phyloP scores from a whole-genome alignment of 2,329 filamentous ascomycete species.

The Phoma herbarum region DNA sequence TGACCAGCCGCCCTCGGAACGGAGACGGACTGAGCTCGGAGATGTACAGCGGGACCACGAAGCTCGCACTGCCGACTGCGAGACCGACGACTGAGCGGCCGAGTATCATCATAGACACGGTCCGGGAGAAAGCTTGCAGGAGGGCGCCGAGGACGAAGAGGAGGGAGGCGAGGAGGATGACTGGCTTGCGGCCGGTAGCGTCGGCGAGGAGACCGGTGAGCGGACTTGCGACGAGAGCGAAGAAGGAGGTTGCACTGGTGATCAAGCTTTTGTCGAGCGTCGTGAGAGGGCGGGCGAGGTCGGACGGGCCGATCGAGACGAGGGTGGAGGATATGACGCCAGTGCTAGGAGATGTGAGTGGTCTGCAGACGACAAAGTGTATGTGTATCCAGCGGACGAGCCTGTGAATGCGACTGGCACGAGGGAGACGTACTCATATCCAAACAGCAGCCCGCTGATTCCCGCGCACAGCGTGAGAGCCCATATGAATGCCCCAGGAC shows the following conservation, averaged over 20 bases:
- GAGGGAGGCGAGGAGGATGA: slow-evolving; percentile 71
- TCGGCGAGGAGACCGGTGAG: slow-evolving; percentile 70
- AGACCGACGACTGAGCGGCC: slow-evolving; percentile 75
- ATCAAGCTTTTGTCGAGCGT: slow-evolving; percentile 68
- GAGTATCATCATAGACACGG: slow-evolving; percentile 70
- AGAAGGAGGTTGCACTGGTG: slow-evolving; percentile 65
- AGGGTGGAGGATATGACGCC: slow-evolving; percentile 69
- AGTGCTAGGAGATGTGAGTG: slow-evolving; percentile 52
- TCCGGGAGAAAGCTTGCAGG: slow-evolving; percentile 67
- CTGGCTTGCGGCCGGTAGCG: slow-evolving; percentile 79
- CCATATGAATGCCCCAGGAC: slow-evolving; percentile 60
- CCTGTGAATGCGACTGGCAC: no score
- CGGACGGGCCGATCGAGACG: slow-evolving; percentile 60
- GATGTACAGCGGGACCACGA: slow-evolving; percentile 81
- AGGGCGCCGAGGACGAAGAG: slow-evolving; percentile 75
- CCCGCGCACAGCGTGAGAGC: slow-evolving; percentile 65
- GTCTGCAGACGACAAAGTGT: no score
- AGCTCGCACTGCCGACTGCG: slow-evolving; percentile 78
- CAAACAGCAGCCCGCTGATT: slow-evolving; percentile 67
- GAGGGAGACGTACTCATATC: slow-evolving; percentile 62
- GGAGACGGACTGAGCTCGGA: slow-evolving; percentile 82
- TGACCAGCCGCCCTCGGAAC: slow-evolving; percentile 81
- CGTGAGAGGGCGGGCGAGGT: slow-evolving; percentile 61
- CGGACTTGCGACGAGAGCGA: slow-evolving; percentile 65
- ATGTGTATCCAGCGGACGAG: no score